phyloP scores from a whole-genome alignment of 768 basidiomycete genomes.

The Epithele typhae region DNA sequence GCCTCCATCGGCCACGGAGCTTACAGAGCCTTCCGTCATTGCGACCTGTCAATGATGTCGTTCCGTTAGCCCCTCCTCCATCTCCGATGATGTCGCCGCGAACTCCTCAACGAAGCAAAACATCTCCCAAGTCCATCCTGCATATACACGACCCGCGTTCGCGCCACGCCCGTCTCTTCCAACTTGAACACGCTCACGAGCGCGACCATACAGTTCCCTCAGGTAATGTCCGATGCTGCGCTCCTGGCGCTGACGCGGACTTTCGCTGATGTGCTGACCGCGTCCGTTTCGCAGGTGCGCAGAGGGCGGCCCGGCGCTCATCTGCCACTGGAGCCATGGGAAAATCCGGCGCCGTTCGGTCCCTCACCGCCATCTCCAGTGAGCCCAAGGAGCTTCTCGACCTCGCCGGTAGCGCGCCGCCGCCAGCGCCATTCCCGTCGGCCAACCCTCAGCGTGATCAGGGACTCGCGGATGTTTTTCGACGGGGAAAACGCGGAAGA shows the following conservation, averaged over 20 bases:
- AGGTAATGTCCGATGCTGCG: conserved; percentile 33
- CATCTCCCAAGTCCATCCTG: conserved; percentile 36
- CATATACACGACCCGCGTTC: conserved; percentile 39
- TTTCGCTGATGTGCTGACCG: conserved; percentile 7
- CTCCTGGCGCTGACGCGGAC: conserved; percentile 1
- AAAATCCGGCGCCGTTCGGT: conserved; percentile 13
- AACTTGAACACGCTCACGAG: conserved; percentile 36
- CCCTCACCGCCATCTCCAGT: conserved; percentile 1
- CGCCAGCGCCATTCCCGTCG: conserved; percentile 11
- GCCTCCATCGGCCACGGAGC: neutral
- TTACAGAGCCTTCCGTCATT: conserved; percentile 6
- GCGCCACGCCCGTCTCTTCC: conserved; percentile 38
- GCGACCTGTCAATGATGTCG: conserved; percentile 2
- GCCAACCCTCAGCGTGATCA: conserved; percentile 20
- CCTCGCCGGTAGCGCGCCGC: conserved; percentile 12
- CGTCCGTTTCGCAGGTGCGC: conserved; percentile 26
- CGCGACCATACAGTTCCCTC: conserved; percentile 31
- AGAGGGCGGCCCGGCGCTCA: conserved; percentile 40
- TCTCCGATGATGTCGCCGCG: conserved; percentile 8
- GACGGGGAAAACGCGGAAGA: conserved; percentile 13
- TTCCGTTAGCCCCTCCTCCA: conserved; percentile 15
- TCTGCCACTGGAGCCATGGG: conserved; percentile 41
- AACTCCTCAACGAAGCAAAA: conserved; percentile 18
- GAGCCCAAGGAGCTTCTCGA: conserved; percentile 5
- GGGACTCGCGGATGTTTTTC: conserved; percentile 19